These are phyloP conservation scores for Globisporangium middletonii DNA, from an alignment of 352 stramenopile genomes.

Conservation along the genomic window DNA sequence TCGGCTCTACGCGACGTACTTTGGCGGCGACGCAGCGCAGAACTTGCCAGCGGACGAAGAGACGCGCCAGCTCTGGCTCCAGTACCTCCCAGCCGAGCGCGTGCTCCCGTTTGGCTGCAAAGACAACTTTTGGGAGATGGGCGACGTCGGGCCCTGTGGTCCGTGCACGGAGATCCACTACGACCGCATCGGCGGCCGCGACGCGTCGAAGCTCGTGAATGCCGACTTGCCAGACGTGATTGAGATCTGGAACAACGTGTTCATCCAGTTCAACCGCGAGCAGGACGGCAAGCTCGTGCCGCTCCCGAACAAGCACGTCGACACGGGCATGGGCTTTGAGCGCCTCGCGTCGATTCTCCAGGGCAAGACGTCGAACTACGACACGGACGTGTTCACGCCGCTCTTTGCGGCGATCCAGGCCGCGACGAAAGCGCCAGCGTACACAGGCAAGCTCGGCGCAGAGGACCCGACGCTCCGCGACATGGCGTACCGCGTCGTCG, in stretches of 20 bases:
- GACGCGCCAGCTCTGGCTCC: slow-evolving; percentile 88
- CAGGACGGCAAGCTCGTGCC: slow-evolving; percentile 79
- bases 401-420: slow-evolving; percentile 94
- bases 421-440: slow-evolving; percentile 67
- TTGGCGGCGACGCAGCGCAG: slow-evolving; percentile 91
- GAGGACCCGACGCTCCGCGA: slow-evolving; percentile 88
- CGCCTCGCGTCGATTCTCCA: slow-evolving; percentile 90
- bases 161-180: slow-evolving; percentile 99
- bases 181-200: slow-evolving; percentile 94
- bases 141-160: slow-evolving; percentile 97
- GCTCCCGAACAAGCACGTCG: slow-evolving; percentile 96
- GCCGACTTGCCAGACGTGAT: slow-evolving; percentile 97
- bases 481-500: slow-evolving; percentile 94
- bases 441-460: slow-evolving; percentile 80
- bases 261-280: slow-evolving; percentile 99
- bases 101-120: slow-evolving; percentile 94
- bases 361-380: slow-evolving; percentile 96
- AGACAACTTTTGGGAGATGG: slow-evolving; percentile 99
- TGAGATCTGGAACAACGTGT: slow-evolving; percentile 99
- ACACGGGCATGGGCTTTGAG: slow-evolving; percentile 99
- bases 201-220: slow-evolving; percentile 94
- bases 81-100: slow-evolving; percentile 82
- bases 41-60: slow-evolving; percentile 87
- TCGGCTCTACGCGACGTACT: slow-evolving; percentile 98
- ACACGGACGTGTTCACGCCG: slow-evolving; percentile 97